These are phyloP conservation scores for Apophysomyces ossiformis DNA, from an alignment of 371 early-diverging fungal species.

Conservation along the genomic window DNA sequence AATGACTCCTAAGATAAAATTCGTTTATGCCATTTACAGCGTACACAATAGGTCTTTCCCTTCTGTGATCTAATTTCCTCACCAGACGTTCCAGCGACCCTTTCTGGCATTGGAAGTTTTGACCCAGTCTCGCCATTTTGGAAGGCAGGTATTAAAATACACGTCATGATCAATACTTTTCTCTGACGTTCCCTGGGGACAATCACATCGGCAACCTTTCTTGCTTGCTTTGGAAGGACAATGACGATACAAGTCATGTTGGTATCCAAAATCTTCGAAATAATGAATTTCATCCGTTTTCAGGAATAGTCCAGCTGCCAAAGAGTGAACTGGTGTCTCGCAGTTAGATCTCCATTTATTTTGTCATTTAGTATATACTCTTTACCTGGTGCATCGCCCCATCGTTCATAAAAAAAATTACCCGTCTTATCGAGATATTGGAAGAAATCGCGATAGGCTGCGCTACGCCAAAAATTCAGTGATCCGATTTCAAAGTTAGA, in stretches of 20 bases:
- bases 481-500: constrained; percentile 92
- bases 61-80: neutral
- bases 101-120: constrained; percentile 27
- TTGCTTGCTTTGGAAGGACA: constrained; percentile 63
- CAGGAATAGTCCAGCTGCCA: constrained; percentile 88
- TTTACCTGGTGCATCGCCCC: constrained; percentile 72
- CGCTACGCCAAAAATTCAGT: constrained; percentile 78
- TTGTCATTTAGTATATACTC: neutral
- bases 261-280: constrained; percentile 91
- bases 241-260: constrained; percentile 75
- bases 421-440: constrained; percentile 66
- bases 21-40: no score
- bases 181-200: constrained; percentile 44
- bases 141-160: constrained; percentile 49
- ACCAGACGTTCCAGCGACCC: constrained; percentile 24
- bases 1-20: no score
- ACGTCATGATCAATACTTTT: constrained; percentile 52
- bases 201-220: constrained; percentile 47
- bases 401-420: constrained; percentile 73
- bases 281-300: constrained; percentile 86
- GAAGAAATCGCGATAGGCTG: constrained; percentile 64
- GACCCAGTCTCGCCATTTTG: constrained; percentile 44
- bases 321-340: constrained; percentile 73
- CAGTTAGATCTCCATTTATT: neutral
- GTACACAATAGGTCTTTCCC: no score